phyloP scores from a whole-genome alignment of 768 basidiomycete species.

The Epithele typhae region DNA sequence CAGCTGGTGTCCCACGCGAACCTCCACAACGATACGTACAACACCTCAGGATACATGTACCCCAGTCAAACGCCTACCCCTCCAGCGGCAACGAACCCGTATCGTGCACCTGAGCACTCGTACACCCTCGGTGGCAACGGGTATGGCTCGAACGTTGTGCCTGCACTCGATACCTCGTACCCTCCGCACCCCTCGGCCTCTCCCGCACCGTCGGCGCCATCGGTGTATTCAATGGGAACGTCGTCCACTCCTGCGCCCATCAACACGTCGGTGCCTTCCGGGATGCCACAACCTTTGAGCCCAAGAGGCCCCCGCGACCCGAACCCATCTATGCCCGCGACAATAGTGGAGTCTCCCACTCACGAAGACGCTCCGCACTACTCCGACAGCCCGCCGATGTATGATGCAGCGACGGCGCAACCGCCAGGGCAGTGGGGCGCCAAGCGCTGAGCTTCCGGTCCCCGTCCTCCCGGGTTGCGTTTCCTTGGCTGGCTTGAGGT shows the following conservation, averaged over 20 bases:
- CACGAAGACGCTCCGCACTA: constrained; percentile 22
- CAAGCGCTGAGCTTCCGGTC: constrained; percentile 20
- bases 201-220: constrained; percentile 16
- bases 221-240: constrained; percentile 20
- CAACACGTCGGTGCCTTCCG: constrained; percentile 27
- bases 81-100: constrained; percentile 13
- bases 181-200: constrained; percentile 18
- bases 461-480: no score
- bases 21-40: constrained; percentile 39
- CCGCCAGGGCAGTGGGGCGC: constrained; percentile 53
- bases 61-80: constrained; percentile 4
- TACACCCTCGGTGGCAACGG: constrained; percentile 56
- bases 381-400: constrained; percentile 61
- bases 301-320: constrained; percentile 18
- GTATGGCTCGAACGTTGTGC: constrained; percentile 45
- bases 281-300: constrained; percentile 12
- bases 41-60: constrained; percentile 25
- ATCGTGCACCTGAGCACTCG: constrained; percentile 36
- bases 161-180: constrained; percentile 15
- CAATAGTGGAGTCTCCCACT: constrained; percentile 13
- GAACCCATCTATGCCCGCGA: constrained; percentile 8
- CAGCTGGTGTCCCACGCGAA: constrained; percentile 26
- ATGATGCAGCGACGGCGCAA: constrained; percentile 51
- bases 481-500: no score
- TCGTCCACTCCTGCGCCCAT: constrained; percentile 36